Conservation (phyloP, 2,329 filamentous ascomycete genomes). For the Xylariaceae sp. region DNA sequence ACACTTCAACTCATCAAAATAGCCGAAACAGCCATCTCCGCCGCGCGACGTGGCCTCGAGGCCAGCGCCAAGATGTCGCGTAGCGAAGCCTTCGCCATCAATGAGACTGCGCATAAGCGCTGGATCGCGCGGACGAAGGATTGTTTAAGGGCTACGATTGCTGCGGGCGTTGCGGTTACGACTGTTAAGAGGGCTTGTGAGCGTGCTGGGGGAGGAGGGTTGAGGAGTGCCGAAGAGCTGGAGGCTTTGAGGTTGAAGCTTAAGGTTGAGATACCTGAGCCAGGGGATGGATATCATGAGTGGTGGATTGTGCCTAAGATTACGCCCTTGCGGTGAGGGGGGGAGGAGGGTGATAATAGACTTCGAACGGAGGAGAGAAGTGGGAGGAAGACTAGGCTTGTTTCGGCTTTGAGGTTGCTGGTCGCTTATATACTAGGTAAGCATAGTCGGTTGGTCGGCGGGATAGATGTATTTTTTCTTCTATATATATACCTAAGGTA, state of each 20-base stretch:
- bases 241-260: slow-evolving; percentile 26
- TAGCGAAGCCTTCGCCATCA: slow-evolving; percentile 51
- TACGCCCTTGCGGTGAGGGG: slow-evolving; percentile 13
- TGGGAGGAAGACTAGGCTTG: too few species aligned
- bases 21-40: slow-evolving; percentile 43
- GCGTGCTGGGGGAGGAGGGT: slow-evolving; percentile 16
- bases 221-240: slow-evolving; percentile 3
- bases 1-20: slow-evolving; percentile 41
- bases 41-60: slow-evolving; percentile 55
- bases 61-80: slow-evolving; percentile 48
- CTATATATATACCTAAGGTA: too few species aligned
- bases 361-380: neutral
- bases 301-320: slow-evolving; percentile 62
- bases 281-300: slow-evolving; percentile 55
- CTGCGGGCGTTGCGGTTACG: slow-evolving; percentile 60
- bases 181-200: slow-evolving; percentile 54
- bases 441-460: too few species aligned
- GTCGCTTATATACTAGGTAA: too few species aligned
- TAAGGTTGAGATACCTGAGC: slow-evolving; percentile 48
- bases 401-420: too few species aligned
- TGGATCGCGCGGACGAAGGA: slow-evolving; percentile 60
- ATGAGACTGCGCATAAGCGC: slow-evolving; percentile 48
- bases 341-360: neutral
- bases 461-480: too few species aligned
- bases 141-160: slow-evolving; percentile 66